These are phyloP conservation scores for Comarum palustre DNA, from an alignment of 306 rosid genomes.

Conservation along the genomic window DNA sequence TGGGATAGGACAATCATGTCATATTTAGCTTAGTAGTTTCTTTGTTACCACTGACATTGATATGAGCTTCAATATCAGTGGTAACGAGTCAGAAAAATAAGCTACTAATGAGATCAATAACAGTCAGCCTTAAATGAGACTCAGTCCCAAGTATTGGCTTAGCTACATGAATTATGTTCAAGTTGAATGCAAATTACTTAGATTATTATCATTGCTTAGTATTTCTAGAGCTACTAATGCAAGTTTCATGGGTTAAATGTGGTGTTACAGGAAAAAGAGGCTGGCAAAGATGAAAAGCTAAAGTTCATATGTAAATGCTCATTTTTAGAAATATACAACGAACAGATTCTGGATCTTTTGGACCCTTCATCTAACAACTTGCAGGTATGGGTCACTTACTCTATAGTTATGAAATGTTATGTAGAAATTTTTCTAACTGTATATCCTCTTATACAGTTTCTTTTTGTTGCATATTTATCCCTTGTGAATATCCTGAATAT, in stretches of 20 bases:
- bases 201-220: not conserved
- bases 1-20: not conserved
- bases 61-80: not conserved
- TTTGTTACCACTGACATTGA: not conserved
- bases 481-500: conserved; percentile 5
- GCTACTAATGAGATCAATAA: not conserved
- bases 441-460: not conserved
- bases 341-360: conserved; percentile 93
- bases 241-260: conserved; percentile 2
- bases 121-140: not conserved
- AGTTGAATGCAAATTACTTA: not conserved
- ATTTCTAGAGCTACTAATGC: not conserved
- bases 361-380: conserved; percentile 83
- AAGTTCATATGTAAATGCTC: conserved; percentile 86
- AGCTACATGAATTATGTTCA: not conserved
- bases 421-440: not conserved
- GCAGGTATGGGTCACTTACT: conserved; percentile 52
- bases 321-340: conserved; percentile 92
- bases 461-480: not conserved
- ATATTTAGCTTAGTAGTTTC: not conserved
- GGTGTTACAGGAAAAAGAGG: conserved; percentile 75
- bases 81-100: no score
- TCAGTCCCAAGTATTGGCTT: not conserved
- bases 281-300: conserved; percentile 78
- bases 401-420: conserved; percentile 5